Evolutionary conservation across 495 filamentous ascomycete genomes (phyloP), one percentile per base, ranked within the genome.

Genomic region (Neohortaea acidophila): DNA sequence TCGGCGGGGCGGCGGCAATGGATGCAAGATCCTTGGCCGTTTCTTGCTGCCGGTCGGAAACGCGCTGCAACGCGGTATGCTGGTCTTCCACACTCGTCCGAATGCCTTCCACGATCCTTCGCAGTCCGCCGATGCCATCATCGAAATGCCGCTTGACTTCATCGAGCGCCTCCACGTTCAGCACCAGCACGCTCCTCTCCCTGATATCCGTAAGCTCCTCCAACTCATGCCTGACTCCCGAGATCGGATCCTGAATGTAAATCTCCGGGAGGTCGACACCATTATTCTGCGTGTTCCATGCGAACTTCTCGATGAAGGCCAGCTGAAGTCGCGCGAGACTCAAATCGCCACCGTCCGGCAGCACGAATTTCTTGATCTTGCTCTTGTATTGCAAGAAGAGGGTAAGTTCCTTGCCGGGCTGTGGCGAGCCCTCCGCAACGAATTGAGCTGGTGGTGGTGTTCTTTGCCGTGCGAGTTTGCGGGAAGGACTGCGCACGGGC

Each of bases 301-400:
- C 84, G 51, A 97, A 97, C 51, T 94, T 96, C 47, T 96, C 91
- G 48, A 97, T 97, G 56, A 97, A 97, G n/a, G 87, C 86, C 22
- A 96, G 69, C 52, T 96, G 89, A 39, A 97, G 60, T 9, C 84
- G 71, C 8, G 81, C 83, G 38, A 93, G 75, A 14, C 85, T 84
- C 12, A 97, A 64, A 30, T 81, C 84, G 8, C 75, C 71, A 3
- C 85, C 86, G 50, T 87, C 86, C 2, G 81, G 61, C 9, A 97
- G 70, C 6, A 93, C 73, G 52, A 86, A 92, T 51, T 96, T 96
- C 61, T 94, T 94, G 43, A 96, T 89, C 51, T 87, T 85, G 44
- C 78, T 87, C 50, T 85, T 92, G 60, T 94, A 93, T 61, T 97
- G 91, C 27, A 97, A 57, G 57, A 96, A 97, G n/a, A 97, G 63